Base-by-base conservation (phyloP, 768 basidiomycete genomes). In the Amanita inopinata region DNA sequence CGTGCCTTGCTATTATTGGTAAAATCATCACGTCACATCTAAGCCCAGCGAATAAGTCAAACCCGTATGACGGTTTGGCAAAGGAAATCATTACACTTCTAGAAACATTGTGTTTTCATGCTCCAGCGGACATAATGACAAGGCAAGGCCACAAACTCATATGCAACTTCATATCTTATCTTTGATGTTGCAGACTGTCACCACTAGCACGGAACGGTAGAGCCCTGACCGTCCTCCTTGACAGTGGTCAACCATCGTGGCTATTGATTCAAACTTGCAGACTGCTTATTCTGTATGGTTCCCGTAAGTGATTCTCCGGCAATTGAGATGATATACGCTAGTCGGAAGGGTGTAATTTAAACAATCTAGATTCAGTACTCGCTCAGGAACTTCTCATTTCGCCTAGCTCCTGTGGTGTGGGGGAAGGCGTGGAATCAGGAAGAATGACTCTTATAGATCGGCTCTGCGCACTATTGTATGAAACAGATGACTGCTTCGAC, bases 221-320 rank as follows among this genome's bases (percentile, higher is more conserved):
- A 15, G 59, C 72, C 33, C 50, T 82, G 40, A 55, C 65, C 39
- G 62, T 56, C 10, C 58, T 87, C 17, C 59, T 86, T 11, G 61
- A 74, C 46, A 49, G 63, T 4, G 57, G 61, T 17, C 80, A 79
- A 39, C 74, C 80, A 2, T 46, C 53, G 3, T 70, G 71, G 64
- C 55, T 84, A 19, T 55, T 83, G 5, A 56, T 61, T 35, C 65
- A 67, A 9, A 63, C 66, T 28, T 58, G 68, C 12, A 69, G 73
- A n/a, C 48, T 80, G 10, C 59, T 87, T 19, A 55, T 71, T 12
- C 56, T 76, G 40, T 54, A 83, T 30, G 73, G 74, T 14, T 73
- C 73, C 25, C 67, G 77, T 80, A 51, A 47, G 78, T 61, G 37
- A 18, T 46, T 33, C 49, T n/a, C n/a, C n/a, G n/a, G n/a, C n/a